A percentile compares a stretch with the other conserved stretches of the same genome.
Evolutionary conservation across 257 asterid genomes (phyloP).

Genomic region (Verbascum thapsus): DNA sequence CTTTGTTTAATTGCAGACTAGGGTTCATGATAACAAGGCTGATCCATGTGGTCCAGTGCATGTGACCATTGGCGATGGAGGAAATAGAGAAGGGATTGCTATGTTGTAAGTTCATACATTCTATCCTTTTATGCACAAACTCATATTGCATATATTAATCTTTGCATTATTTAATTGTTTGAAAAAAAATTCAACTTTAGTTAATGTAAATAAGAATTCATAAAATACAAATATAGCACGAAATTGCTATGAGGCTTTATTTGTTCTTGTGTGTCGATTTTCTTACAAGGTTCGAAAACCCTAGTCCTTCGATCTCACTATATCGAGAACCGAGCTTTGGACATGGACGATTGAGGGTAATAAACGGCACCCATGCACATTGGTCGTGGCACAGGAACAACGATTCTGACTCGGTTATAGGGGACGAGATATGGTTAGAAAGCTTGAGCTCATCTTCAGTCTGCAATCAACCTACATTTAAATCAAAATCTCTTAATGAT

Average conservation of each 20-base stretch:
- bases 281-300: conserved; percentile 48
- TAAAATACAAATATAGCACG: too few species aligned
- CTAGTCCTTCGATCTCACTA: conserved; percentile 59
- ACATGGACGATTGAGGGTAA: conserved; percentile 66
- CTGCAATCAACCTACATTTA: conserved; percentile 14
- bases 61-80: conserved; percentile 87
- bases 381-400: conserved; percentile 91
- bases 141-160: too few species aligned
- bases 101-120: conserved; percentile 43
- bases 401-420: conserved; percentile 35
- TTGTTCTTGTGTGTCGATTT: background rate
- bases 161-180: too few species aligned
- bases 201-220: too few species aligned
- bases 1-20: conserved; percentile 47
- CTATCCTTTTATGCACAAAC: too few species aligned
- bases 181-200: too few species aligned
- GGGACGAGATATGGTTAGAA: conserved; percentile 65
- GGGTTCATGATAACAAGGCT: conserved; percentile 65
- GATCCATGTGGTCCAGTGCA: conserved; percentile 74
- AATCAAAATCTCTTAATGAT: conserved; percentile 28
- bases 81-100: conserved; percentile 95
- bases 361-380: conserved; percentile 63
- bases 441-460: conserved; percentile 44
- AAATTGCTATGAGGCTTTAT: too few species aligned
- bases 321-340: conserved; percentile 83